Base-by-base conservation (phyloP, 2,329 filamentous ascomycete species). In the Sclerotinia sclerotiorum region DNA sequence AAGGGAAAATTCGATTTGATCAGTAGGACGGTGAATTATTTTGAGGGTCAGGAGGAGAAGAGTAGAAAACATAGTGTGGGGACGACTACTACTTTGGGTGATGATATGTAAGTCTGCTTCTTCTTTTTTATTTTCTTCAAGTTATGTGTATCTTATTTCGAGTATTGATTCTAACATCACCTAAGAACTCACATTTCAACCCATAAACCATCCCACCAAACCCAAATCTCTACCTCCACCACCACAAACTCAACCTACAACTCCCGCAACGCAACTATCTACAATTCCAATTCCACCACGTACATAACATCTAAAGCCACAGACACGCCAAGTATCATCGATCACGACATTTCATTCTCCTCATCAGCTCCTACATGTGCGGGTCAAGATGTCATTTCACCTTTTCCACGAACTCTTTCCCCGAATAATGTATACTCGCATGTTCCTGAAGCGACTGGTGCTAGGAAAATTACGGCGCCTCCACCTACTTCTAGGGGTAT, bases 1-100 rank as follows among this genome's bases (percentile, higher is more conserved):
- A 57, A 48, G 1, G 68, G 58, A 17, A 63, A 69, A 24, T 66
- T 76, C 15, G 74, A 76, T 71, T n/a, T 76, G 13, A 70, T 76
- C 2, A 63, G 70, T 5, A 75, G 69, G 52, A 69, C 70, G 0
- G 64, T 74, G 57, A 70, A 72, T 24, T 75, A 74, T 63, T 73
- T 75, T 58, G 74, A 75, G 46, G 56, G 27, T 6, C 55, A 63
- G 7, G 57, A 66, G 48, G 71, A 70, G 35, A 60, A 64, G 19
- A 68, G 65, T 27, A 65, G 68, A 51, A 64, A 68, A 54, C 15
- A 69, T 15, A 67, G 62, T 32, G 29, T 57, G 10, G 44, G 51
- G 6, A 69, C 69, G 3, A 13, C 35, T 49, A 54, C 39, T 42
- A 48, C 44, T 2, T 62, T 58, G 6, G 39, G 61, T 5, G 44